Evolutionary conservation across 139 green algal genomes (phyloP), one percentile per base, ranked within the genome.

Genomic region (Spirogloea muscicola): DNA sequence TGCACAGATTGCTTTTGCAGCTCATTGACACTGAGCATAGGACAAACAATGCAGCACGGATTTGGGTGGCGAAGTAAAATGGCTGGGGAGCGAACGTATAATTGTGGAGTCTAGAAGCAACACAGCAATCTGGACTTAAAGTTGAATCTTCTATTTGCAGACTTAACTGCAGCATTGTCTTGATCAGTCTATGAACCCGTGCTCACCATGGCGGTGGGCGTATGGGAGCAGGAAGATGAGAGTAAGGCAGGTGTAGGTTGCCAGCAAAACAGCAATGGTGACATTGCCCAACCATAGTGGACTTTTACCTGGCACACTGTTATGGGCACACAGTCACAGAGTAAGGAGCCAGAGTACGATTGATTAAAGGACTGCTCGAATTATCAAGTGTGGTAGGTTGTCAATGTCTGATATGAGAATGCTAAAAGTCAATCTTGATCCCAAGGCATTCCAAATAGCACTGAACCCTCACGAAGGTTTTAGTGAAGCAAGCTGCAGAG

Each of bases 311-410:
- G 59, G 59, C 29, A 55, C 43, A 5, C 59, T 68, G 59, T 13
- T 16, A 64, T 13, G n/a, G n/a, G 55, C 55, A 13, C 55, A 64
- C 55, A 64, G n/a, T n/a, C n/a, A n/a, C n/a, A n/a, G n/a, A n/a
- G n/a, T n/a, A n/a, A n/a, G n/a, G n/a, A n/a, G n/a, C n/a, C n/a
- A n/a, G 10, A 64, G 31, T 21, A 64, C 13, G 13, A 64, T 36
- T 41, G 55, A 64, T 13, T 36, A 16, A 64, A 64, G 55, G 31
- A 64, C 13, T 10, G 55, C 55, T 44, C 29, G 13, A 16, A 64
- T 44, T 10, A 13, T 13, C 21, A 55, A 55, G 46, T 55, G 46
- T 21, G n/a, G 46, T n/a, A 55, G n/a, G n/a, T n/a, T 55, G n/a
- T 21, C 21, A 55, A 31, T 55, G 46, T n/a, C 46, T 55, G 18